Conservation (phyloP, 1,284 basidiomycete species). For the Malassezia dermatis region DNA sequence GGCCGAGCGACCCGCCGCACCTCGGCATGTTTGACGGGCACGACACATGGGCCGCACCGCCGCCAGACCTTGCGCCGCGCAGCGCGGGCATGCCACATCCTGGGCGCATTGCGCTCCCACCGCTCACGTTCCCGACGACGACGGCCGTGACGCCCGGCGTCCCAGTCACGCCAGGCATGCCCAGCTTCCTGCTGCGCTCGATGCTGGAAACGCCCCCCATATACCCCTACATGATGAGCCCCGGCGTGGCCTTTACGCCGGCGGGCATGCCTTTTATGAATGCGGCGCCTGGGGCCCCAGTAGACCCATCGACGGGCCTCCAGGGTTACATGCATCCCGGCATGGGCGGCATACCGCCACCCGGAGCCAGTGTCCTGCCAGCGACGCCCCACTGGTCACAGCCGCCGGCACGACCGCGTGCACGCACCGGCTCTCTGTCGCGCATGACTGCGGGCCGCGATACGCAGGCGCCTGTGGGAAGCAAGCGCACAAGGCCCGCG, state of each 20-base stretch:
- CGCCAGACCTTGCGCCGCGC: not conserved
- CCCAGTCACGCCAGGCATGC: slow-evolving; percentile 50
- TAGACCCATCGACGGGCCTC: slow-evolving; percentile 3
- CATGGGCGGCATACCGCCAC: not conserved
- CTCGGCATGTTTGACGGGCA: not conserved
- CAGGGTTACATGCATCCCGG: not conserved
- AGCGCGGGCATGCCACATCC: slow-evolving; percentile 17
- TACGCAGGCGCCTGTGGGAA: not conserved
- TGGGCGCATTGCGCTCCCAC: slow-evolving; percentile 35
- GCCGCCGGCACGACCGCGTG: slow-evolving; percentile 8
- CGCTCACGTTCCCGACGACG: slow-evolving; percentile 16
- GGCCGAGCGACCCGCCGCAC: not conserved
- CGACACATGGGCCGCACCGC: not conserved
- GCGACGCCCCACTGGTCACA: slow-evolving; percentile 39
- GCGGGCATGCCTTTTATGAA: slow-evolving; percentile 17
- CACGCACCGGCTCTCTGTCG: slow-evolving; percentile 8
- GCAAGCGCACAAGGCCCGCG: not conserved
- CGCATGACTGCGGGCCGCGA: not conserved
- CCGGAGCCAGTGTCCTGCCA: slow-evolving; percentile 12
- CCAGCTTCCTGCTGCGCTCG: slow-evolving; percentile 49
- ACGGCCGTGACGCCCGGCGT: slow-evolving; percentile 23
- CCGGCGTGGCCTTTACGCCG: slow-evolving; percentile 29
- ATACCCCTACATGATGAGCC: slow-evolving; percentile 47
- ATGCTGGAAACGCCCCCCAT: slow-evolving; percentile 49
- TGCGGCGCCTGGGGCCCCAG: slow-evolving; percentile 24